Evolutionary conservation across 305 asterid species (phyloP), one percentile per base, ranked within the genome.

Genomic region (Fraxinus latifolia): DNA sequence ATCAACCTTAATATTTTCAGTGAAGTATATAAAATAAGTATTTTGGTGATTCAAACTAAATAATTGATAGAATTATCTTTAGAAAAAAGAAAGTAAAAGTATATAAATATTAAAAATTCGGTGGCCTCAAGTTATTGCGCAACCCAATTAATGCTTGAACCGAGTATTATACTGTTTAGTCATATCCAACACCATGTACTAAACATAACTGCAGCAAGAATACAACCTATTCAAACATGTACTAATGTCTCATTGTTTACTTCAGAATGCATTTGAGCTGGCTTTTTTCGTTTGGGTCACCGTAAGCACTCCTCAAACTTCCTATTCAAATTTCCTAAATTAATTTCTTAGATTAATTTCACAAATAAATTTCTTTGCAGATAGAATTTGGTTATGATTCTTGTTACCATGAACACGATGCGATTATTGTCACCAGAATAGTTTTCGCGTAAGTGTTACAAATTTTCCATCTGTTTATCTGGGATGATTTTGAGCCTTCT

Each of bases 281-380:
- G 87, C 89, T 9, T 86, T 86, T 9, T 86, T 86, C 79, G 7
- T 86, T 37, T 86, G 89, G 87, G 84, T 83, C 50, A 78, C 76
- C 2, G 89, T 86, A 39, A 78, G 83, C 25, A 42, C 68, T 39
- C 1, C 44, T 27, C 27, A 47, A 0, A 3, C 17, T 55, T 9
- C 7, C 8, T 47, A 47, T 44, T 44, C 19, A 15, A 0, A 44
- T n/a, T 55, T 9, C 7, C 23, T 53, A 5, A 1, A 53, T 53
- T 4, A n/a, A 53, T 53, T 50, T 50, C 21, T 50, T 4, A 15
- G 60, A 4, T n/a, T 50, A 50, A 50, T 50, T n/a, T n/a, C 23
- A 53, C 8, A 5, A n/a, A n/a, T 53, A 53, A 53, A 53, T 77
- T 67, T 44, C 5, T 44, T 1, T 33, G 37, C 81, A 86, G 89